These are phyloP conservation scores for Kalanchoe fedtschenkoi DNA, from an alignment of 164 flowering plant genomes.

Conservation along the genomic window DNA sequence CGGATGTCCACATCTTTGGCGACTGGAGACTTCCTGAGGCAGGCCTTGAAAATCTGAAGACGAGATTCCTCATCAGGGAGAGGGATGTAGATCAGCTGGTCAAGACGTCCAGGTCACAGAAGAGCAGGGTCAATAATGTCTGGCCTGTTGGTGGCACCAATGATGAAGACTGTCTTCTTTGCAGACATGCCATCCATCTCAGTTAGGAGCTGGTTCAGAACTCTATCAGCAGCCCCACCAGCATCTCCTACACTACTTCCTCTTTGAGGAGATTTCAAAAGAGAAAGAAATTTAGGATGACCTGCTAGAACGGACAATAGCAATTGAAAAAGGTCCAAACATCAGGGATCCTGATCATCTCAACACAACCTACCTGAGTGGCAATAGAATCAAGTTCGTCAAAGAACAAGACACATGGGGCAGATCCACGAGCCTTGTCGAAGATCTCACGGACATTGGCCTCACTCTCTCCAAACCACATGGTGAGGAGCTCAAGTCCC, in stretches of 20 bases:
- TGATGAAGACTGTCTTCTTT: conserved; percentile 30
- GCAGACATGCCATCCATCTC: conserved; percentile 39
- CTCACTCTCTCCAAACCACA: conserved; percentile 44
- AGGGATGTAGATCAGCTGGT: conserved; percentile 29
- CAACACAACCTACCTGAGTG: conserved; percentile 16
- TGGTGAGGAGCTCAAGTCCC: conserved; percentile 31
- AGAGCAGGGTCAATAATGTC: conserved; percentile 34
- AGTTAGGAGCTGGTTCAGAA: conserved; percentile 28
- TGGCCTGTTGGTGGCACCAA: conserved; percentile 34
- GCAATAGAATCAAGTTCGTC: conserved; percentile 32
- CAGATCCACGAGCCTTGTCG: conserved; percentile 28
- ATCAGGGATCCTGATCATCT: background rate
- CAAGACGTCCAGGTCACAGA: conserved; percentile 28
- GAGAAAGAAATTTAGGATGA: background rate
- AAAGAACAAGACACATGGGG: conserved; percentile 26
- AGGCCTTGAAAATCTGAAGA: conserved; percentile 19
- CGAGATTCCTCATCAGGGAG: conserved; percentile 35
- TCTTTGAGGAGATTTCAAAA: conserved; percentile 12
- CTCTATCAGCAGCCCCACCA: conserved; percentile 34
- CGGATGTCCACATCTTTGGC: conserved; percentile 17
- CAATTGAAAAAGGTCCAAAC: background rate
- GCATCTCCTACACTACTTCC: conserved; percentile 30
- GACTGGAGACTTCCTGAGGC: conserved; percentile 23
- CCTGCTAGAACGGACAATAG: background rate
- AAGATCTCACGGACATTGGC: conserved; percentile 36